A percentile compares a stretch with the other conserved stretches of the same genome.
phyloP scores from a whole-genome alignment of 495 filamentous ascomycete species.

The Penicillium cosmopolitanum region DNA sequence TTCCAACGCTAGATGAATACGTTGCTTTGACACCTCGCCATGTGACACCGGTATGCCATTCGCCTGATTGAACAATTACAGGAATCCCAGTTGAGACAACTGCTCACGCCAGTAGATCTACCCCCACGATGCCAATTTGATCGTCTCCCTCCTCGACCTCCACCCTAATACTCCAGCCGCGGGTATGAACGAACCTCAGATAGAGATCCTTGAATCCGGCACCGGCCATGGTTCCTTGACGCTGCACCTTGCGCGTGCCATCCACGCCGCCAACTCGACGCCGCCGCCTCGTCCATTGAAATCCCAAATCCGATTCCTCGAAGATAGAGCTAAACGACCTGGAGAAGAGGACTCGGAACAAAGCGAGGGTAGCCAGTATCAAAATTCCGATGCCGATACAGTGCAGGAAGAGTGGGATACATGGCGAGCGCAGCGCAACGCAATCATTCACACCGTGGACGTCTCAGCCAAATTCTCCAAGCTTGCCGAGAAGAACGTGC shows the following conservation, averaged over 20 bases:
- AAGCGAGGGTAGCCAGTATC: neutral
- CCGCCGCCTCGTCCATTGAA: conserved; percentile 38
- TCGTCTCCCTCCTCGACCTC: conserved; percentile 74
- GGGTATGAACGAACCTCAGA: conserved; percentile 24
- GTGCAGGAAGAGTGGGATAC: conserved; percentile 36
- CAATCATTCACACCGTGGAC: conserved; percentile 74
- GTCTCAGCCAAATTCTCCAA: conserved; percentile 58
- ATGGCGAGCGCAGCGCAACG: conserved; percentile 58
- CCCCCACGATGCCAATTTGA: conserved; percentile 68
- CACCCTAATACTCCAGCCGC: conserved; percentile 53
- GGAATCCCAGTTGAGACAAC: neutral
- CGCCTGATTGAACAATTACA: conserved; percentile 1
- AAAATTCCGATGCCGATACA: conserved; percentile 22
- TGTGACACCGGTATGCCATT: conserved; percentile 68
- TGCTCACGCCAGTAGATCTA: conserved; percentile 63
- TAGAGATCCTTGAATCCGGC: conserved; percentile 81
- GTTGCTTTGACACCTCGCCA: conserved; percentile 62
- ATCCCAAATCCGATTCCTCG: conserved; percentile 44
- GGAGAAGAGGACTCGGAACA: conserved; percentile 23
- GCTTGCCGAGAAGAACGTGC: conserved; percentile 62
- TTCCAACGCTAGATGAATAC: conserved; percentile 73
- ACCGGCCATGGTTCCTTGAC: conserved; percentile 80
- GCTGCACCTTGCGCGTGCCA: conserved; percentile 70
- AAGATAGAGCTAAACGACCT: conserved; percentile 31
- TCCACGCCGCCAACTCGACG: conserved; percentile 70